phyloP scores from a whole-genome alignment of 1,284 basidiomycete species.

The Omphalotus olearius region DNA sequence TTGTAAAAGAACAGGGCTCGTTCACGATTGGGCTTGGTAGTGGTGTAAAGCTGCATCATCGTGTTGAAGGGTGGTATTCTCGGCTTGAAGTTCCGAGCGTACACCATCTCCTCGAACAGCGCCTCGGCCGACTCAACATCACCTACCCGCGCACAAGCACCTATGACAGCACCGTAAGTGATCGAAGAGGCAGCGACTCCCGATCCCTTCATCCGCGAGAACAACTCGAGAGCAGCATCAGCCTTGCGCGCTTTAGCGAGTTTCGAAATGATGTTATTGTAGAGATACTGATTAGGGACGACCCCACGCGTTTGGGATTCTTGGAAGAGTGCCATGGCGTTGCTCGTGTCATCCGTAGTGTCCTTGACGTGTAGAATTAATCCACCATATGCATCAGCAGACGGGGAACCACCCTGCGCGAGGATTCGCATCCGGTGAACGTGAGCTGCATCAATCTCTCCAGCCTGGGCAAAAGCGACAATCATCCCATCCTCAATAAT shows the following conservation, averaged over 20 bases:
- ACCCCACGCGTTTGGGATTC: constrained; percentile 76
- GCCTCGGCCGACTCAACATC: constrained; percentile 81
- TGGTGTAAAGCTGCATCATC: constrained; percentile 97
- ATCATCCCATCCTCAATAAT: constrained; percentile 86
- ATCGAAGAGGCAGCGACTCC: constrained; percentile 76
- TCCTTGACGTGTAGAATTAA: constrained; percentile 86
- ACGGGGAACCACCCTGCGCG: constrained; percentile 73
- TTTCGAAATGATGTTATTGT: constrained; percentile 95
- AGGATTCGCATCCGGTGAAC: constrained; percentile 79
- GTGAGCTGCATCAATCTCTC: constrained; percentile 76
- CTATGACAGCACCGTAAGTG: constrained; percentile 94
- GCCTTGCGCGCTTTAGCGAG: constrained; percentile 90
- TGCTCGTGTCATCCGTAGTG: constrained; percentile 89
- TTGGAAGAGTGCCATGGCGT: constrained; percentile 80
- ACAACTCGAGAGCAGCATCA: constrained; percentile 81
- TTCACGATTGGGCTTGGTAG: constrained; percentile 83
- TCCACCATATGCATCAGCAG: constrained; percentile 87
- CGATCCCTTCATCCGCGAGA: constrained; percentile 76
- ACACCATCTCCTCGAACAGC: constrained; percentile 85
- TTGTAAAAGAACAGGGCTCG: constrained; percentile 77
- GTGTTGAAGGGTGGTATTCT: constrained; percentile 95
- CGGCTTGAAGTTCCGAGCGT: constrained; percentile 74
- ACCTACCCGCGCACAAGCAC: constrained; percentile 91
- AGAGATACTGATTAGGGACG: constrained; percentile 79
- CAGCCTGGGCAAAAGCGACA: constrained; percentile 76